Evolutionary conservation across 805 yeast genomes (phyloP), one percentile per base, ranked within the genome.

Genomic region (Teunomyces funiuensis): DNA sequence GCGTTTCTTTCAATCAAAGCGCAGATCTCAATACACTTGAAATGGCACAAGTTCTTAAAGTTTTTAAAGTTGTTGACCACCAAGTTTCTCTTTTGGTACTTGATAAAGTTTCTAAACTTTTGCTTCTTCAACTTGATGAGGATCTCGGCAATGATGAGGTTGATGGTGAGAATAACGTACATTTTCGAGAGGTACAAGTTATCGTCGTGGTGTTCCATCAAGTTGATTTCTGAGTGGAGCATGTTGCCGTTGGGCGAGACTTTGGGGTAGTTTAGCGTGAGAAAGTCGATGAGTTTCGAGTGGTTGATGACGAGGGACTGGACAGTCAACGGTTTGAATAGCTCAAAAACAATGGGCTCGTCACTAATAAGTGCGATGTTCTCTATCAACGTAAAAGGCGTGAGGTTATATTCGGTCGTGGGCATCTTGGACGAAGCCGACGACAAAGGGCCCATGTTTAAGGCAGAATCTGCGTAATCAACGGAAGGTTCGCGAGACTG

Each of bases 271-370:
- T 53, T 51, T 7, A 40, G 33, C 8, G 40, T 33, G 17, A 63
- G 39, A 33, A 61, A 61, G 6, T 58, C 56, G 6, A 60, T 52
- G 29, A 56, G 42, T 31, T 57, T 54, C 10, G 42, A 41, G 37
- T 50, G 43, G 45, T 61, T 58, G 17, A 50, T 42, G 17, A 61
- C 30, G 4, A 62, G 33, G 11, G 61, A 52, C 37, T 55, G 57
- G 2, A 65, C 58, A 1, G 67, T 61, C 14, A 61, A 45, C 5
- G 65, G 61, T 43, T 54, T 51, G n/a, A 63, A 36, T 4, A 63
- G 45, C 33, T 55, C 55, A 33, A 50, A 46, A 7, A 63, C 44
- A 11, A 57, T 52, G 2, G 63, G 65, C 39, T 61, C 66, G 11
- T 56, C 54, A 6, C 51, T 52, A 3, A 60, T 49, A 16, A 63